These are phyloP conservation scores for Lactifluus hygrophoroides DNA, from an alignment of 768 basidiomycete species.

Conservation along the genomic window DNA sequence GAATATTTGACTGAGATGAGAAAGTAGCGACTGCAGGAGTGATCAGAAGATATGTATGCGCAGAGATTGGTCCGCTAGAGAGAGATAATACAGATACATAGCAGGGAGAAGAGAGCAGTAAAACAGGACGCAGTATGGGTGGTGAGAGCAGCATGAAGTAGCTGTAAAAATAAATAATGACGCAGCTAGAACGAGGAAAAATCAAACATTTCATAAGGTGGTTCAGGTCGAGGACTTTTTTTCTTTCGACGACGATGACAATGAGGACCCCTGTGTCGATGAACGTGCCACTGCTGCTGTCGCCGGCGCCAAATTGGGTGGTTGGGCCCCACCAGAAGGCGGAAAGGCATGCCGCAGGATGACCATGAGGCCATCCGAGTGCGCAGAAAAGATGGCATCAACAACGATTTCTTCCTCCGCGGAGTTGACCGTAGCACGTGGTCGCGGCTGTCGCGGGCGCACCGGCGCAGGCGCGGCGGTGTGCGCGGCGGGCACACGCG, in stretches of 20 bases:
- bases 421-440: neutral
- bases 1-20: neutral
- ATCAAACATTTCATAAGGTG: neutral
- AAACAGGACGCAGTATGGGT: neutral
- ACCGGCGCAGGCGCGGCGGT: neutral
- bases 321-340: neutral
- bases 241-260: neutral
- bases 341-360: slow-evolving; percentile 50
- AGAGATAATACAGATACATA: neutral
- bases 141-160: neutral
- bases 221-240: neutral
- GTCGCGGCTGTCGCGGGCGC: neutral
- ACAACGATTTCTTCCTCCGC: slow-evolving; percentile 42
- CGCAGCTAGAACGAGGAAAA: neutral
- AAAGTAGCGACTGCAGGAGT: neutral
- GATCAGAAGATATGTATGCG: neutral
- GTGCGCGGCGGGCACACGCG: neutral
- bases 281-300: neutral
- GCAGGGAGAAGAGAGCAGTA: neutral
- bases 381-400: slow-evolving; percentile 79
- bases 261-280: neutral
- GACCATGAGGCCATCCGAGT: slow-evolving; percentile 78
- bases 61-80: neutral
- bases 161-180: neutral
- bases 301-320: neutral